Evolutionary conservation across 2,329 filamentous ascomycete genomes (phyloP), one percentile per base, ranked within the genome.

Genomic region (Pyrenochaeta sp.): DNA sequence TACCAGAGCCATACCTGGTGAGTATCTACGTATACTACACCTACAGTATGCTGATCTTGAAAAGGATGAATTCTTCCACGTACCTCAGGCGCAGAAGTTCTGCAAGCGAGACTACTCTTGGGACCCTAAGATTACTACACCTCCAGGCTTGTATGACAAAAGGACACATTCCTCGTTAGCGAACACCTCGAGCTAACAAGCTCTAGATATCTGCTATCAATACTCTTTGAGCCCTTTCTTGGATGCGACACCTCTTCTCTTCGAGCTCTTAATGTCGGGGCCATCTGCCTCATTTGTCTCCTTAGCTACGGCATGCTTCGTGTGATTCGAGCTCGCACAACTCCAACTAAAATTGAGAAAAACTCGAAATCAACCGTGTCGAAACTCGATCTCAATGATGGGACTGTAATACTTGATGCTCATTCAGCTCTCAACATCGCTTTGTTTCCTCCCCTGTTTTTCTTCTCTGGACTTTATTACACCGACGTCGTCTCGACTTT

Each of bases 111-210:
- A 81, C 40, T 67, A 71, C 9, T 79, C 89, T 42, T 99, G 94
- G 94, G 92, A 99, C 71, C 87, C 93, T 47, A 99, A 97, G 69
- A 94, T 99, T 65, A 99, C 94, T 0, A 99, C 94, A 1, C 94
- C 94, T 0, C 93, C 94, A 0, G 94, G 92, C 22, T 75, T 99
- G 61, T 78, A 73, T 35, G 58, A 61, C 74, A 13, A 21, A 6
- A 31, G 8, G 14, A 6, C 29, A 38, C n/a, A 10, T 9, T 17
- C 22, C 13, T 8, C 11, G 21, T 23, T 26, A 7, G 6, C 4
- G n/a, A 31, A 24, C 21, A 61, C 72, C 7, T 60, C 75, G 18
- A 70, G 48, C 42, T 50, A 20, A 58, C n/a, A 5, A 19, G 6
- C 23, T 8, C 27, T n/a, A 74, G 72, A 28, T 78, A 78, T 53